Conservation (phyloP, 1,139 yeast species). For the Blastobotrys indianensis region DNA sequence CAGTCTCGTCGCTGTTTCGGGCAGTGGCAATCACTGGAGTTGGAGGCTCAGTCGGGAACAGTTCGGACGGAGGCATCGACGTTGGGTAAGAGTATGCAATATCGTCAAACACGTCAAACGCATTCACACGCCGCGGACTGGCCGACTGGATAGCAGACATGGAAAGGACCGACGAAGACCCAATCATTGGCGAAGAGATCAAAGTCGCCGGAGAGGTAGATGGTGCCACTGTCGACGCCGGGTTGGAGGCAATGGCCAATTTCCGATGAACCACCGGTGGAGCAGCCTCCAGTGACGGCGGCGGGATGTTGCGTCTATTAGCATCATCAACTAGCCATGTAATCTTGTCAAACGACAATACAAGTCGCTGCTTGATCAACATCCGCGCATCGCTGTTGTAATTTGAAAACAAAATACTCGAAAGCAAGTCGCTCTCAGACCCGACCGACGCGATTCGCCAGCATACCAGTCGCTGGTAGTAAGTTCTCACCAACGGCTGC, state of each 20-base stretch:
- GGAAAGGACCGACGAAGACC: conserved; percentile 11
- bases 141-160: conserved; percentile 11
- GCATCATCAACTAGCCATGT: conserved; percentile 18
- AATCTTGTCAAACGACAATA: conserved; percentile 23
- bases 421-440: conserved; percentile 25
- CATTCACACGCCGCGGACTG: conserved; percentile 34
- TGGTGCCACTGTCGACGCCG: conserved; percentile 16
- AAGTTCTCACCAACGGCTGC: conserved; percentile 69
- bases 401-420: conserved; percentile 28
- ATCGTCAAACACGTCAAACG: conserved; percentile 73
- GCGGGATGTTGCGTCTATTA: conserved; percentile 12
- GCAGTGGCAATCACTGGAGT: conserved; percentile 1
- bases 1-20: conserved; percentile 12
- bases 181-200: not conserved
- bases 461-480: conserved; percentile 58
- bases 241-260: conserved; percentile 41
- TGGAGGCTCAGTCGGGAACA: conserved; percentile 5
- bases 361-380: conserved; percentile 24
- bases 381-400: conserved; percentile 29
- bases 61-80: conserved; percentile 9
- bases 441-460: conserved; percentile 55
- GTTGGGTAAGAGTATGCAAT: conserved; percentile 52
- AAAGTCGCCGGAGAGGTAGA: not conserved
- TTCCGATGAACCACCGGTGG: conserved; percentile 47
- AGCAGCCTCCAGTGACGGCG: conserved; percentile 38